Base-by-base conservation (phyloP, 352 stramenopile species). In the Globisporangium irregulare region DNA sequence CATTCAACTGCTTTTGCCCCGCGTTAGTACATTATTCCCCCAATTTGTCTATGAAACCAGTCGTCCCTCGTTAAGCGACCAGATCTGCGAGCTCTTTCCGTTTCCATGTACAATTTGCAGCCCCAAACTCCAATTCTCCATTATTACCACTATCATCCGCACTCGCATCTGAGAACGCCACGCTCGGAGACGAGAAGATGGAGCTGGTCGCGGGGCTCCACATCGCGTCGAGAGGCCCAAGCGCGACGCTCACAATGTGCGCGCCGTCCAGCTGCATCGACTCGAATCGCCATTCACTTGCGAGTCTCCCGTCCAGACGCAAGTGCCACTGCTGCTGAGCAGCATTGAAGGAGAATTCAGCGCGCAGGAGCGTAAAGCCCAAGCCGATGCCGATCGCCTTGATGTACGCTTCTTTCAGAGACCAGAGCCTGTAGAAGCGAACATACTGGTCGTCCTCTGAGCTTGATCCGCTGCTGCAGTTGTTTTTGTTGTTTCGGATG, bases 371-470 rank as follows among this genome's bases (percentile, higher is more conserved):
- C 18, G 73, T 61, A 46, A 92, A 90, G 10, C 80, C 81, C n/a
- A 93, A 55, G 12, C 86, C 86, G 41, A 91, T 81, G 12, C 86
- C 84, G 18, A 93, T 60, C 4, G 86, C 84, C 50, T 94, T 93
- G 54, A 92, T 89, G 46, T 87, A 93, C 34, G 84, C 66, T 53
- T 94, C 84, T 62, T 93, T 94, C 14, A 94, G 70, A 14, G 84
- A 91, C 86, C 86, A 93, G 20, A 92, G 75, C 10, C 65, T 71
- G 69, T 92, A 92, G 61, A 93, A 91, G 20, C 73, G 59, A 6
- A 61, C n/a, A 56, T 48, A 64, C 41, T 63, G 24, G 24, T 63
- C 56, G 7, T 24, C 22, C 5, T 43, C 58, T 15, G 69, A 50
- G 3, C 34, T 64, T 1, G 48, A 38, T 12, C 27, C 41, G 22